A percentile compares a stretch with the other conserved stretches of the same genome.
phyloP scores from a whole-genome alignment of 2,329 filamentous ascomycete species.

The Fusarium mangiferae region DNA sequence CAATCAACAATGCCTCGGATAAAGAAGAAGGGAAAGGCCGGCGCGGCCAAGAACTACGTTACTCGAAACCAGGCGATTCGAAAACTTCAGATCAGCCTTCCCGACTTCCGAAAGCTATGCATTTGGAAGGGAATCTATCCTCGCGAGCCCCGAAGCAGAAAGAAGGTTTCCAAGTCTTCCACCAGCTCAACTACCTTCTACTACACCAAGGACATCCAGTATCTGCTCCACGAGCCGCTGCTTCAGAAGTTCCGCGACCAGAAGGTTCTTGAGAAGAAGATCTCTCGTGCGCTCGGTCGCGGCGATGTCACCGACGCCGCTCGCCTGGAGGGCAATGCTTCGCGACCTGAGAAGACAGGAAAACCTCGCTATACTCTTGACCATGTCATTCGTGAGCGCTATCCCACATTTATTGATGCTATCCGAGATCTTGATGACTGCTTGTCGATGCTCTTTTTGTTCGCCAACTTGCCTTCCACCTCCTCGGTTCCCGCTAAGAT shows the following conservation, averaged over 20 bases:
- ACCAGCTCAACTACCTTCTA: conserved; percentile 93
- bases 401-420: conserved; percentile 95
- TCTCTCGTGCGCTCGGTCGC: conserved; percentile 88
- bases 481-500: conserved; percentile 92
- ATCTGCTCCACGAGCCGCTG: conserved; percentile 95
- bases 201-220: conserved; percentile 95
- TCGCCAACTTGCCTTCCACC: conserved; percentile 94
- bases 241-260: conserved; percentile 96
- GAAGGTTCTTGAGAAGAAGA: conserved; percentile 97
- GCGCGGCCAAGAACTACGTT: conserved; percentile 97
- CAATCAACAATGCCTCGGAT: conserved; percentile 71
- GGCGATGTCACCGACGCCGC: conserved; percentile 91
- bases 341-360: conserved; percentile 88
- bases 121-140: conserved; percentile 99
- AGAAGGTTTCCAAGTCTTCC: conserved; percentile 92
- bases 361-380: conserved; percentile 92
- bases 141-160: conserved; percentile 94
- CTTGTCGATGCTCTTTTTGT: conserved; percentile 95
- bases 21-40: conserved; percentile 93
- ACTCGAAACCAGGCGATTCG: conserved; percentile 96
- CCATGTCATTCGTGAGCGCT: conserved; percentile 97
- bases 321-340: conserved; percentile 86
- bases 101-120: conserved; percentile 97
- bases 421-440: conserved; percentile 96
- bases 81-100: conserved; percentile 96